Evolutionary conservation across 2,329 filamentous ascomycete species (phyloP).

Genomic region (Botrytis cinerea): DNA sequence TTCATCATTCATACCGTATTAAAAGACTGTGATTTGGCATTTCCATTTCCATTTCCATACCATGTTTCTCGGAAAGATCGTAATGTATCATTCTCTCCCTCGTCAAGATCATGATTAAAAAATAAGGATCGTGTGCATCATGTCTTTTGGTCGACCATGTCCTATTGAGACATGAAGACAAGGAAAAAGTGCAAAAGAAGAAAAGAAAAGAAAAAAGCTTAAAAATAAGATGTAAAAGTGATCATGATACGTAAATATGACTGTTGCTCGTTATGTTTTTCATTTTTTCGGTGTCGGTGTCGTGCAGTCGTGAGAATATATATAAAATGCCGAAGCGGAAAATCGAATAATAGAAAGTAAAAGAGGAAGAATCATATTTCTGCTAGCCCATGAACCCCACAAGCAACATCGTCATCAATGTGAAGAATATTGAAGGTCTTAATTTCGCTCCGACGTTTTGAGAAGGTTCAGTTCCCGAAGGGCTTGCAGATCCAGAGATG

Average conservation of each 20-base stretch:
- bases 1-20: not conserved
- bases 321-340: not conserved
- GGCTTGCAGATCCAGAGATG: not conserved
- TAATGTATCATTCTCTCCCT: not conserved
- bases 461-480: not conserved
- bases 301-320: not conserved
- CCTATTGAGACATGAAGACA: not conserved
- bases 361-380: not conserved
- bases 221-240: not conserved
- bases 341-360: not conserved
- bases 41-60: not conserved
- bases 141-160: not conserved
- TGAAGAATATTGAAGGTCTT: not conserved
- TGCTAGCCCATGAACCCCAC: not conserved
- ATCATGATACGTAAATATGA: not conserved
- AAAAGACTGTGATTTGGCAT: constrained; percentile 4
- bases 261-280: not conserved
- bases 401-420: not conserved
- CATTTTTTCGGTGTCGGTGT: not conserved
- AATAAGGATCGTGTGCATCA: constrained; percentile 3
- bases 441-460: not conserved
- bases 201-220: not conserved
- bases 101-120: not conserved
- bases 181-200: not conserved
- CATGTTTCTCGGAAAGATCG: constrained; percentile 1